A percentile compares a stretch with the other conserved stretches of the same genome.
phyloP scores from a whole-genome alignment of 2,329 filamentous ascomycete genomes.

The Colletotrichum musae region DNA sequence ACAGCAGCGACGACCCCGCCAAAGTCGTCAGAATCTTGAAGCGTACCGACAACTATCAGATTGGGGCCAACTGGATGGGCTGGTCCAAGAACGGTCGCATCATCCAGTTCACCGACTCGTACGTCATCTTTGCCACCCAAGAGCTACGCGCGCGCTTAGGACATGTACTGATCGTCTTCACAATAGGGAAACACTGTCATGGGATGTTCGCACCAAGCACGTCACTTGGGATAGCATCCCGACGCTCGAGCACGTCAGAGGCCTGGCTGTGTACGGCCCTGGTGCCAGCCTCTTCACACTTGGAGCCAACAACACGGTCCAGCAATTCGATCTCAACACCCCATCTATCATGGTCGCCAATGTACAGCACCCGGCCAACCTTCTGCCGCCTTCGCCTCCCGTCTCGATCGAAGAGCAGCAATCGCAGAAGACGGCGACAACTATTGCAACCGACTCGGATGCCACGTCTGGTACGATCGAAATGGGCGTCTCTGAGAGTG shows the following conservation, averaged over 20 bases:
- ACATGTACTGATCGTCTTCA: constrained; percentile 46
- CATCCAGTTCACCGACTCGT: constrained; percentile 93
- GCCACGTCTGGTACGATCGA: constrained; percentile 70
- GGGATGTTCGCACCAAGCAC: constrained; percentile 98
- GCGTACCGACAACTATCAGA: constrained; percentile 79
- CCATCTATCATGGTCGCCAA: constrained; percentile 85
- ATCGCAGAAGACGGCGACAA: constrained; percentile 64
- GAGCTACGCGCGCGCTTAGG: constrained; percentile 64
- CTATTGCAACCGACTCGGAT: constrained; percentile 67
- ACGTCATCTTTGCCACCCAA: constrained; percentile 48
- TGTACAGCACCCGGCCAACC: constrained; percentile 86
- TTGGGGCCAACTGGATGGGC: constrained; percentile 93
- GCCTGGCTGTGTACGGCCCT: constrained; percentile 89
- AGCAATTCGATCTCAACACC: constrained; percentile 95
- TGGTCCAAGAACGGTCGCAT: constrained; percentile 99
- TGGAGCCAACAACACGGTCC: constrained; percentile 88
- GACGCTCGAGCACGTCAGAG: constrained; percentile 84
- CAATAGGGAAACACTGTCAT: constrained; percentile 86
- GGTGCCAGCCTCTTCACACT: constrained; percentile 94
- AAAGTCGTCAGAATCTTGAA: constrained; percentile 92
- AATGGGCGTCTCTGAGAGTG: constrained; percentile 77
- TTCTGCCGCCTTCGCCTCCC: constrained; percentile 85
- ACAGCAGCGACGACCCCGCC: constrained; percentile 80
- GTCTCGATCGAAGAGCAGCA: constrained; percentile 82
- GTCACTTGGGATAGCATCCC: constrained; percentile 92